Conservation (phyloP, 495 filamentous ascomycete genomes). For the Terfezia claveryi region DNA sequence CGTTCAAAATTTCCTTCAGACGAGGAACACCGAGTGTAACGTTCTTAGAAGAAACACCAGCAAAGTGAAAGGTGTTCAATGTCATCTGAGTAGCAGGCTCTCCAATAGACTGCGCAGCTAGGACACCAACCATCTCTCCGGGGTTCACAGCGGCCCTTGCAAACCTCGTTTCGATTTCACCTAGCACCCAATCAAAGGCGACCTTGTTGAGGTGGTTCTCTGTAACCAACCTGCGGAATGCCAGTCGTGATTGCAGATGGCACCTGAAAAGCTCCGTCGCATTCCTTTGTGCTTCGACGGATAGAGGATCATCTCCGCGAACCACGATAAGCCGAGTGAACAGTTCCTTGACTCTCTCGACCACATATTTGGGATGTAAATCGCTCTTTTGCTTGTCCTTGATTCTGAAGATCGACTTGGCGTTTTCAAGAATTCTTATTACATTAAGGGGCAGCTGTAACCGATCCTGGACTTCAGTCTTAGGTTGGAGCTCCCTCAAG, state of each 20-base stretch:
- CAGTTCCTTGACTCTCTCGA: conserved; percentile 55
- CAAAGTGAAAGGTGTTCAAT: conserved; percentile 98
- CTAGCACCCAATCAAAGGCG: conserved; percentile 78
- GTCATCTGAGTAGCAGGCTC: conserved; percentile 99
- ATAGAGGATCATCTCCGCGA: conserved; percentile 60
- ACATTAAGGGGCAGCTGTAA: conserved; percentile 87
- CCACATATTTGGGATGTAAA: conserved; percentile 69
- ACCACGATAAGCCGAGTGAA: conserved; percentile 62
- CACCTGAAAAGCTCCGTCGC: conserved; percentile 80
- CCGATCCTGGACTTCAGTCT: conserved; percentile 44
- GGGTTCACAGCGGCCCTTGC: conserved; percentile 56
- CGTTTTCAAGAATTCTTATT: conserved; percentile 68
- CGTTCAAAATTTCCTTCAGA: conserved; percentile 97
- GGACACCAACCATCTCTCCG: conserved; percentile 95
- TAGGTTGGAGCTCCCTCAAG: conserved; percentile 35
- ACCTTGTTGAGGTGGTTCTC: conserved; percentile 70
- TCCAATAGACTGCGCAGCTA: conserved; percentile 95
- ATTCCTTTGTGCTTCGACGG: conserved; percentile 65
- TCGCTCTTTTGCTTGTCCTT: conserved; percentile 68
- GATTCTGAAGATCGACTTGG: conserved; percentile 73
- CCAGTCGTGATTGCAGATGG: conserved; percentile 67
- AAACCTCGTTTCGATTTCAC: conserved; percentile 77
- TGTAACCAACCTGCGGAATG: conserved; percentile 74
- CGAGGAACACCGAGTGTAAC: conserved; percentile 96
- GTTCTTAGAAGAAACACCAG: conserved; percentile 98